Base-by-base conservation (phyloP, 2,329 filamentous ascomycete genomes). In the Colletotrichum sublineola region DNA sequence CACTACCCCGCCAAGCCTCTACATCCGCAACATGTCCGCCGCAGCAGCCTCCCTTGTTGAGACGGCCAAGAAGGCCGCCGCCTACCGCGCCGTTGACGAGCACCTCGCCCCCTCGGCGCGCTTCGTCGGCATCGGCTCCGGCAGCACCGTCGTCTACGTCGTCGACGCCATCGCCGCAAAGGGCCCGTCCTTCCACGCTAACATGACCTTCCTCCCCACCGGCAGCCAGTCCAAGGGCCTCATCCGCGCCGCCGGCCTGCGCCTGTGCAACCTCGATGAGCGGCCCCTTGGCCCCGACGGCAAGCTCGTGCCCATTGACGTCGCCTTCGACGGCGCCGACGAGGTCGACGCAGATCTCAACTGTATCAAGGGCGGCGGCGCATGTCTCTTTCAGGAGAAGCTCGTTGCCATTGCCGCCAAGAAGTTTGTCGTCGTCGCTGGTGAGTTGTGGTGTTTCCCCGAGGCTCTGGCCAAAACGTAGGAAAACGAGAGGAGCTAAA, bases 311-410 rank as follows among this genome's bases (percentile, higher is more conserved):
- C 81, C 83, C 57, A 88, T 99, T 38, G 96, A 98, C 78, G 93
- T 98, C 24, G 94, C 93, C 62, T 99, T 99, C 80, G 96, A 99
- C 79, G 96, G 96, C 66, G 96, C 96, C 5, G 96, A 99, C 81
- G 96, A 99, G 85, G 95, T 99, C 42, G 96, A 99, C 80, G 91
- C 94, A 58, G 93, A 97, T 64, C 84, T 99, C 73, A 99, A 98
- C 83, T 94, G 96, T 80, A 98, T 99, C 85, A 98, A 98, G 86
- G 96, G 96, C 67, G 96, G 96, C 62, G 96, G 96, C 71, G 96
- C 95, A n/a, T 99, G 96, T 83, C 84, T 98, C 68, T 97, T 97
- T 85, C 96, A 98, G 82, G 96, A 99, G 85, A 99, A 99, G 86
- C 87, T 99, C 46, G 95, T 99, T 5, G 95, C 95, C 6, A 90